phyloP scores from a whole-genome alignment of 768 basidiomycete genomes.

The Calvatia gigantea region DNA sequence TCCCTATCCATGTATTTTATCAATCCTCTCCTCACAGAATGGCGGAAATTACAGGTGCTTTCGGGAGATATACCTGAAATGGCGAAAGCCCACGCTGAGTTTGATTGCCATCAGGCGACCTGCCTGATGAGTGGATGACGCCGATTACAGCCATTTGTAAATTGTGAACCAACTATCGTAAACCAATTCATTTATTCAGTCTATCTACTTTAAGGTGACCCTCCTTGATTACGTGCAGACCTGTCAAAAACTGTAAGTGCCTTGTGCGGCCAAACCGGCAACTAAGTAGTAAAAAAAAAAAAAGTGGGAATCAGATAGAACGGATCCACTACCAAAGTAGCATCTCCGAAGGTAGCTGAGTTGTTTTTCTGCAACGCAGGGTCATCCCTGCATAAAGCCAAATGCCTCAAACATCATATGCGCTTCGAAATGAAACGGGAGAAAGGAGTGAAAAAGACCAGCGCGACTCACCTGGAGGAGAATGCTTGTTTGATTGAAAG shows the following conservation, averaged over 20 bases:
- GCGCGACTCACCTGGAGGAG: conserved; percentile 25
- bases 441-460: conserved; percentile 10
- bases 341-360: conserved; percentile 88
- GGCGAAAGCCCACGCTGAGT: not conserved
- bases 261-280: not conserved
- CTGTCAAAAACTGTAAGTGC: conserved; percentile 10
- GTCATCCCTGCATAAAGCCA: conserved; percentile 75
- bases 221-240: not conserved
- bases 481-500: not conserved
- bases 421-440: not conserved
- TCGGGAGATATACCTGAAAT: not conserved
- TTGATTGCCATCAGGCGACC: not conserved
- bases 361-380: conserved; percentile 81
- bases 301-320: conserved; percentile 30
- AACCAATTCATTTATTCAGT: not conserved
- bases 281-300: not conserved
- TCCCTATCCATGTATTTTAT: too few relatives aligned
- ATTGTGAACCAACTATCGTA: too few relatives aligned
- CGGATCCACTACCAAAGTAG: conserved; percentile 45
- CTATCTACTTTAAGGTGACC: not conserved
- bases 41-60: not conserved
- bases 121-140: not conserved
- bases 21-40: too few relatives aligned
- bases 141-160: too few relatives aligned
- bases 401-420: conserved; percentile 90